Evolutionary conservation across 2,329 filamentous ascomycete species (phyloP), one percentile per base, ranked within the genome.

Genomic region (Thielaviopsis populi): DNA sequence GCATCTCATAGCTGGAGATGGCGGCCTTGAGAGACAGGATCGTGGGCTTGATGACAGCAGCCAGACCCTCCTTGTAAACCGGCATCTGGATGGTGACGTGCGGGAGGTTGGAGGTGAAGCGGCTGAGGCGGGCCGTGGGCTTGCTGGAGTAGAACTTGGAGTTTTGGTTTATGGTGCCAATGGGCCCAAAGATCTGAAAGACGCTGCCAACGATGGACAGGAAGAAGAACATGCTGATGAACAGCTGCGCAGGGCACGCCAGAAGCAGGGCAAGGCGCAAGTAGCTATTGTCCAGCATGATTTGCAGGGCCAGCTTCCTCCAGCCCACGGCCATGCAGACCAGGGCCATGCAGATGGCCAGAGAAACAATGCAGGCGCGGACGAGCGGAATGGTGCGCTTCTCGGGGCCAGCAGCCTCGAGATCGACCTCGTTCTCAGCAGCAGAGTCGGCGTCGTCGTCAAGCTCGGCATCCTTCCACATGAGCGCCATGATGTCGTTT

Each of bases 1-100:
- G 86, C 19, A 88, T 77, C 71, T 89, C 87, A 70, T 89, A 90
- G 0, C 84, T 88, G 37, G 84, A 86, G 71, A 89, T 89, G 67
- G 86, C 86, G 69, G 86, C 81, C 75, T 90, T 90, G 74, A 91
- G 80, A 1, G 87, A 91, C 70, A 83, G 84, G 69, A 91, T 82
- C 0, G 88, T 92, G 7, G 88, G 88, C 22, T 79, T 81, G 69
- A 91, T 91, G 73, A 95, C 89, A 67, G 78, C 83, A 42, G 76
- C 75, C 1, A 95, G 79, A 68, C 89, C 88, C 72, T 95, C 89
- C 73, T 92, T 94, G 77, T 94, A 95, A 0, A 95, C 88, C 3
- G 89, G 89, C 72, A 88, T 91, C 71, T 95, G 89, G 50, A 95
- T 87, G 2, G 88, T 92, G 67, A 89, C 79, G 70, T 89, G 88